phyloP scores from a whole-genome alignment of 176 grass and related monocot genomes.

The Phragmites australis region DNA sequence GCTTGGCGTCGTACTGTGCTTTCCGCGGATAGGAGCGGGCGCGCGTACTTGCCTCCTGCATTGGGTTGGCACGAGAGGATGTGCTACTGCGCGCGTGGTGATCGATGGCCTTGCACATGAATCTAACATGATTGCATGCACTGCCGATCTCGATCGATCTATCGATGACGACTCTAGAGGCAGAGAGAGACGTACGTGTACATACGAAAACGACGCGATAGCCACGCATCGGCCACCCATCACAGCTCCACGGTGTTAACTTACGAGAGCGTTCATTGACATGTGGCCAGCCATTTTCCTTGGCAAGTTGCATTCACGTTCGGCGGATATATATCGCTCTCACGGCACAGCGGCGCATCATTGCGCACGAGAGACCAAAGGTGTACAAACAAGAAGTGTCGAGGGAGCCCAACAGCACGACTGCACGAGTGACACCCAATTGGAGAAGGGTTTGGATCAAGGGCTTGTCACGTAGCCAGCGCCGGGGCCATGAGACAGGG shows the following conservation, averaged over 20 bases:
- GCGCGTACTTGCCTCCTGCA: too few relatives aligned
- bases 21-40: slow-evolving; percentile 25
- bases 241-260: too few relatives aligned
- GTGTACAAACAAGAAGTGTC: slow-evolving; percentile 47
- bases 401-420: slow-evolving; percentile 22
- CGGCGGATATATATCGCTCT: neutral
- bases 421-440: slow-evolving; percentile 27
- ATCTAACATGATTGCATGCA: neutral
- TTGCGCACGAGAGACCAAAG: slow-evolving; percentile 57
- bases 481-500: neutral
- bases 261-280: neutral
- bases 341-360: slow-evolving; percentile 40
- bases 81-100: neutral
- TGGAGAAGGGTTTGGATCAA: slow-evolving; percentile 33
- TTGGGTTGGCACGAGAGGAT: too few relatives aligned
- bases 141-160: neutral
- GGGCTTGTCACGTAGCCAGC: slow-evolving; percentile 27
- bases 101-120: neutral
- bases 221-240: too few relatives aligned
- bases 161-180: neutral
- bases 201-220: neutral
- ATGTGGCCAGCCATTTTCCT: neutral
- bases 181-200: neutral
- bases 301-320: neutral
- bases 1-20: slow-evolving; percentile 2